phyloP scores from a whole-genome alignment of 306 rosid genomes.

The Cucurbita argyrosperma region DNA sequence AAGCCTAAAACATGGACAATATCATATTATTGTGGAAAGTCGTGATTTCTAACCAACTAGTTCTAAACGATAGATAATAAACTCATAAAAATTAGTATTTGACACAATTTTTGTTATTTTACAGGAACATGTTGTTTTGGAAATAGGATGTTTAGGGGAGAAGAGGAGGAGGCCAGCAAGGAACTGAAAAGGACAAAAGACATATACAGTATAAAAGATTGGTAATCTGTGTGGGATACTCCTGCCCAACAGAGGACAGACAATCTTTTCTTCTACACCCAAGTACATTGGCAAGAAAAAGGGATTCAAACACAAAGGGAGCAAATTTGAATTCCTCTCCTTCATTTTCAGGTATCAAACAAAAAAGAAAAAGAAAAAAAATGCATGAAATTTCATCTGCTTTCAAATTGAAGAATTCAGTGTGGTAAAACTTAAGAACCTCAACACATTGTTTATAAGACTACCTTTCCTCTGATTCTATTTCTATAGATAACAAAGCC shows the following conservation, averaged over 20 bases:
- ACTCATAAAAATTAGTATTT: background rate
- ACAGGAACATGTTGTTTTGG: background rate
- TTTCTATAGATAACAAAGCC: background rate
- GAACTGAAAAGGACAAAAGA: conserved; percentile 23
- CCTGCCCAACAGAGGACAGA: conserved; percentile 8
- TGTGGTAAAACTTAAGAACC: background rate
- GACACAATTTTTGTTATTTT: background rate
- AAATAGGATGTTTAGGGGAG: background rate
- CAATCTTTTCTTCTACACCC: background rate
- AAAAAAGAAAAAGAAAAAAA: background rate
- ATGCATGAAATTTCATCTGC: background rate
- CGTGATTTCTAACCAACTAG: too few species aligned
- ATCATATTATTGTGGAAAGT: too few species aligned
- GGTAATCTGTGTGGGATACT: conserved; percentile 3
- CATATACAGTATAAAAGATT: background rate
- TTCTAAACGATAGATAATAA: too few species aligned
- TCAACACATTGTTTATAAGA: background rate
- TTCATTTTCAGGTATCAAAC: conserved; percentile 2
- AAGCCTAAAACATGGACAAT: too few species aligned
- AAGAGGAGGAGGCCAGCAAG: background rate
- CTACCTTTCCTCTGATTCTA: conserved; percentile 18
- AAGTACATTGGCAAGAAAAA: background rate
- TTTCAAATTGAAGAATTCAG: background rate
- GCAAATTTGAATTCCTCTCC: background rate
- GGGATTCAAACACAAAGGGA: background rate